These are phyloP conservation scores for Tulasnella sp. DNA, from an alignment of 768 basidiomycete species.

Conservation along the genomic window DNA sequence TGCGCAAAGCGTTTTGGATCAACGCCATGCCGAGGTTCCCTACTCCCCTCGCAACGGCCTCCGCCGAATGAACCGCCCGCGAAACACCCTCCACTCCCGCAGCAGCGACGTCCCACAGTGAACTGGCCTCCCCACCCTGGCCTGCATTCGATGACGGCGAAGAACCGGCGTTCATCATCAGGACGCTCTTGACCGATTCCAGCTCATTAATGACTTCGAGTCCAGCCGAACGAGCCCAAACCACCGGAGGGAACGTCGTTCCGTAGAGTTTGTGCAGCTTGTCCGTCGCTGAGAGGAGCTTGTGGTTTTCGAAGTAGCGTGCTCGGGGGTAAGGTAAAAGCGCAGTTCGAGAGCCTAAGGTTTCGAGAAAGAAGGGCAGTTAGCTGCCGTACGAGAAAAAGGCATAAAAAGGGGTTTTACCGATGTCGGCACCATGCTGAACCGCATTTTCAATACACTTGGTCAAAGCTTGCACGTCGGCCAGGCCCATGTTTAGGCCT, in stretches of 20 bases:
- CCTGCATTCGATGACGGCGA: neutral
- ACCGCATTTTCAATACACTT: slow-evolving; percentile 64
- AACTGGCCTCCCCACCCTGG: neutral
- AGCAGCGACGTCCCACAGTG: slow-evolving; percentile 23
- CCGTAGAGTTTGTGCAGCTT: slow-evolving; percentile 89
- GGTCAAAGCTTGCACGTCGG: slow-evolving; percentile 75
- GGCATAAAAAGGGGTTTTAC: slow-evolving; percentile 48
- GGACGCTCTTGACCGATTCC: slow-evolving; percentile 73
- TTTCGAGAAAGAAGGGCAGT: neutral
- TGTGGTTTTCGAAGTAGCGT: slow-evolving; percentile 86
- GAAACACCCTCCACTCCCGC: slow-evolving; percentile 13
- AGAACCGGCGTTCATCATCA: slow-evolving; percentile 79
- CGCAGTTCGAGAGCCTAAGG: slow-evolving; percentile 70
- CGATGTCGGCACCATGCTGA: slow-evolving; percentile 76
- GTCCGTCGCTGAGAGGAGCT: slow-evolving; percentile 80
- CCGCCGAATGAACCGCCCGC: slow-evolving; percentile 1
- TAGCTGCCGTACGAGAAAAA: neutral
- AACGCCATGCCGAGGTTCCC: slow-evolving; percentile 2
- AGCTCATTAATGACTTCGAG: slow-evolving; percentile 91
- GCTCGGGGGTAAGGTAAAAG: slow-evolving; percentile 76
- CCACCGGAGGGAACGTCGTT: slow-evolving; percentile 64
- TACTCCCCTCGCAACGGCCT: slow-evolving; percentile 13
- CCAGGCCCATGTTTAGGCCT: slow-evolving; percentile 92
- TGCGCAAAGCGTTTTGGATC: slow-evolving; percentile 7
- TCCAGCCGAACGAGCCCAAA: slow-evolving; percentile 86